Percentiles rank a stretch among this genome's conserved stretches.
These are phyloP conservation scores for Diaporthe batatas DNA, from an alignment of 2,329 filamentous ascomycete species.

Conservation along the genomic window DNA sequence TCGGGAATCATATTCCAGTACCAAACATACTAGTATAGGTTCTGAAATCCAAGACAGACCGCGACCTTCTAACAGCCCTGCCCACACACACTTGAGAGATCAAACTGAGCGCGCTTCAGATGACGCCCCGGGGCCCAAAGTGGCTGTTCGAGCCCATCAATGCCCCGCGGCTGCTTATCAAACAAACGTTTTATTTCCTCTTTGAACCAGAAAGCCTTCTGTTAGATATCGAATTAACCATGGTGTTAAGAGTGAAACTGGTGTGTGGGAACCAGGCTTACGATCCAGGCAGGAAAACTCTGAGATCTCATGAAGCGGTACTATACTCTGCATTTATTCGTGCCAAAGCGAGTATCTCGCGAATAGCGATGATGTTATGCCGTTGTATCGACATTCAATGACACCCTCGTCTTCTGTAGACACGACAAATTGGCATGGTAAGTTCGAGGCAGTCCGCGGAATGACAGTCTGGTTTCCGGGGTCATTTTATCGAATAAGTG, in stretches of 20 bases:
- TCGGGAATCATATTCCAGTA: background rate
- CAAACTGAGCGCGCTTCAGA: too few relatives aligned
- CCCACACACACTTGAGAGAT: background rate
- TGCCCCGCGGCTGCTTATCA: background rate
- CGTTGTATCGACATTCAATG: background rate
- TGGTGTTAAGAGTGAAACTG: background rate
- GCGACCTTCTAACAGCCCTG: too few relatives aligned
- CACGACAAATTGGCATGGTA: background rate
- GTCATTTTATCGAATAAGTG: too few relatives aligned
- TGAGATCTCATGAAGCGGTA: background rate
- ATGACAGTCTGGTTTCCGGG: too few relatives aligned
- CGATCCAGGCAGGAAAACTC: background rate
- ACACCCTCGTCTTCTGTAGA: background rate
- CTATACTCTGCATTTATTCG: conserved; percentile 50
- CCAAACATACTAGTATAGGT: too few relatives aligned
- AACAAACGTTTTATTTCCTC: background rate
- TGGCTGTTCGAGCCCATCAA: background rate
- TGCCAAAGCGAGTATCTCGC: conserved; percentile 49
- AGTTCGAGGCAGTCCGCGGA: background rate
- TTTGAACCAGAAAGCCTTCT: background rate
- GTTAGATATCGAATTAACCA: background rate
- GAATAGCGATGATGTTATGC: background rate
- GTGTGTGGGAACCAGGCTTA: background rate
- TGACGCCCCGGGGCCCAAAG: too few relatives aligned
- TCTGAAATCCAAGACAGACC: background rate